phyloP scores from a whole-genome alignment of 2,329 filamentous ascomycete genomes.

The Chaetothyriales sp. region DNA sequence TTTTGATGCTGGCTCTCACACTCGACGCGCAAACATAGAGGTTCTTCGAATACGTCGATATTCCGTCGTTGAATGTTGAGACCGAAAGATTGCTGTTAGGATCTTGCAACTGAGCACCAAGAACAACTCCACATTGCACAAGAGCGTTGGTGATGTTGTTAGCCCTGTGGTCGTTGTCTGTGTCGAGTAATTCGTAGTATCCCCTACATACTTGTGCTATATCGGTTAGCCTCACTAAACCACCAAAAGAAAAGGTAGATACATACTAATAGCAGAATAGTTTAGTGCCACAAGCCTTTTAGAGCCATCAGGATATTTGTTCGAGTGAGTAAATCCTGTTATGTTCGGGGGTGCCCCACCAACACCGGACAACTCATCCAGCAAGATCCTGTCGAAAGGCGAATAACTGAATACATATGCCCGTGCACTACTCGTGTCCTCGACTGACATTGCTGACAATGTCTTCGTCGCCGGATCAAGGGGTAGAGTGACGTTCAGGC shows the following conservation, averaged over 20 bases:
- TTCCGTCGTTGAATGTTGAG: constrained; percentile 1
- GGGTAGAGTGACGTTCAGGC: constrained; percentile 4
- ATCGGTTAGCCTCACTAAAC: no score
- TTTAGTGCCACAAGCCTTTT: constrained; percentile 4
- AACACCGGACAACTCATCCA: background rate
- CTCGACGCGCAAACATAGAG: constrained; percentile 31
- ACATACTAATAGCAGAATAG: constrained; percentile 8
- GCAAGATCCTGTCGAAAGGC: background rate
- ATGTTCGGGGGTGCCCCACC: background rate
- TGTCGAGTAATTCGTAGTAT: no score
- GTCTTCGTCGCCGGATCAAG: background rate
- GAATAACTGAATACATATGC: background rate
- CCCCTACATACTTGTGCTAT: constrained; percentile 23
- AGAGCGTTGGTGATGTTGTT: constrained; percentile 23
- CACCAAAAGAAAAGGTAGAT: constrained; percentile 13
- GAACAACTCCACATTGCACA: constrained; percentile 27
- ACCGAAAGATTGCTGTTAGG: constrained; percentile 2
- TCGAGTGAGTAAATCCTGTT: constrained; percentile 1
- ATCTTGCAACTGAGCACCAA: constrained; percentile 25
- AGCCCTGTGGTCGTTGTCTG: no score
- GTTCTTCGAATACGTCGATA: no score
- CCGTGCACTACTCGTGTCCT: background rate
- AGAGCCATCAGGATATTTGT: constrained; percentile 4
- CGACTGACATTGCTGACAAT: background rate
- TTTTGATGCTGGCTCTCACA: constrained; percentile 32